Conservation (phyloP, 257 asterid species). For the Solanum virginianum region DNA sequence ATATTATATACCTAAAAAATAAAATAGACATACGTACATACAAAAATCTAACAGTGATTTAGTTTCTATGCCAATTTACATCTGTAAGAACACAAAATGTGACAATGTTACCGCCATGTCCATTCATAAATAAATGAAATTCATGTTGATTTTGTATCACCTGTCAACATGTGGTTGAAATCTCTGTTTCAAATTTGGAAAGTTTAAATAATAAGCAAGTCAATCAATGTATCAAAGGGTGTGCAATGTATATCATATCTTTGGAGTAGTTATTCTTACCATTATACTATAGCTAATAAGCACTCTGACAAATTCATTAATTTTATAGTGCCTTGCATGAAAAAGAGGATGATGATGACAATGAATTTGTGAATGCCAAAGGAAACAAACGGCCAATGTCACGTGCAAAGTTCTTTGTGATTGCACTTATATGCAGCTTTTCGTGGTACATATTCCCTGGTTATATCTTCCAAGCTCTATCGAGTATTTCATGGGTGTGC, state of each 20-base stretch:
- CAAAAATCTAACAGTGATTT: not conserved
- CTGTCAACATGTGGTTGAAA: not conserved
- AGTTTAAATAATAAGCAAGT: not conserved
- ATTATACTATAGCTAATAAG: too few species aligned
- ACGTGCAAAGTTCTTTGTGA: slow-evolving; percentile 55
- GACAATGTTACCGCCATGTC: not conserved
- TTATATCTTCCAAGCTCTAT: slow-evolving; percentile 47
- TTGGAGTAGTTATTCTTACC: not conserved
- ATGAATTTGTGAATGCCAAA: not conserved
- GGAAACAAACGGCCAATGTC: slow-evolving; percentile 13
- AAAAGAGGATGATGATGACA: slow-evolving; percentile 17
- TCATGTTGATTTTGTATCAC: not conserved
- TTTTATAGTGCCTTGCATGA: slow-evolving; percentile 55
- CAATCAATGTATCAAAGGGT: not conserved
- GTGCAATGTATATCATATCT: not conserved
- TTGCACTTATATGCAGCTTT: slow-evolving; percentile 53
- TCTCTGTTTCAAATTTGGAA: not conserved
- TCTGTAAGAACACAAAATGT: too few species aligned
- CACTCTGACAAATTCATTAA: not conserved
- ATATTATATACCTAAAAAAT: not conserved
- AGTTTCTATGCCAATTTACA: not conserved
- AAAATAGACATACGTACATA: not conserved
- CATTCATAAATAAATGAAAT: not conserved
- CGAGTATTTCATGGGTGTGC: slow-evolving; percentile 72
- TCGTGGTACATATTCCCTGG: slow-evolving; percentile 59